Base-by-base conservation (phyloP, 2,329 filamentous ascomycete species). In the Aspergillus alliaceus region DNA sequence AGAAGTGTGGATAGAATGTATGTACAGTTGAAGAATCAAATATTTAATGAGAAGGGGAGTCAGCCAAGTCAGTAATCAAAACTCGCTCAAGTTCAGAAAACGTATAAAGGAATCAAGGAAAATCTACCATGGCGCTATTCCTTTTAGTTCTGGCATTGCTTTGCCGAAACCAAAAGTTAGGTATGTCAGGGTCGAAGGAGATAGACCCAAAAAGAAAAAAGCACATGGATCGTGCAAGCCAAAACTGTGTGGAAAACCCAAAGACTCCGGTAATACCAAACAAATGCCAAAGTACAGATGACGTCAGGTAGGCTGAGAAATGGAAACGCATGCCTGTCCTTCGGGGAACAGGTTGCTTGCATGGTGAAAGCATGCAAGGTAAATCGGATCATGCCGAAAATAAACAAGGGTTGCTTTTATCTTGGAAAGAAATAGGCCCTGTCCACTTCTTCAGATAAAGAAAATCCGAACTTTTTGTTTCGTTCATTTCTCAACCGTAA, bases 381-480 rank as follows among this genome's bases (percentile, higher is more conserved):
- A 20, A 47, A 29, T 35, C n/a, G 6, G 40, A 37, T 29, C 51
- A n/a, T 31, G 27, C 15, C 44, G 44, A 32, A 22, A 31, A 18
- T 24, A n/a, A 31, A 20, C 44, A 31, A 31, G 25, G 27, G 24
- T 7, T 47, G 25, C 25, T 20, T 20, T 6, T 46, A 39, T 46
- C 35, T 52, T n/a, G 25, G 29, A 9, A 20, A 27, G 18, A 20
- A 48, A 7, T 6, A 48, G 27, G 18, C 9, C 44, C 20, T n/a
- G n/a, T 48, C 32, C 20, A 24, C 40, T 15, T 25, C 14, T 15
- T 44, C 24, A 46, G 37, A 51, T 44, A 54, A 52, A 51, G 37
- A 57, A 54, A 44, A 47, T 51, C 51, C 61, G 34, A 59, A 54
- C 53, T 54, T 53, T 58, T 59, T 18, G 49, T 40, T 40, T 40